Base-by-base conservation (phyloP, 2,329 filamentous ascomycete genomes). In the Hypoxylon sp. region DNA sequence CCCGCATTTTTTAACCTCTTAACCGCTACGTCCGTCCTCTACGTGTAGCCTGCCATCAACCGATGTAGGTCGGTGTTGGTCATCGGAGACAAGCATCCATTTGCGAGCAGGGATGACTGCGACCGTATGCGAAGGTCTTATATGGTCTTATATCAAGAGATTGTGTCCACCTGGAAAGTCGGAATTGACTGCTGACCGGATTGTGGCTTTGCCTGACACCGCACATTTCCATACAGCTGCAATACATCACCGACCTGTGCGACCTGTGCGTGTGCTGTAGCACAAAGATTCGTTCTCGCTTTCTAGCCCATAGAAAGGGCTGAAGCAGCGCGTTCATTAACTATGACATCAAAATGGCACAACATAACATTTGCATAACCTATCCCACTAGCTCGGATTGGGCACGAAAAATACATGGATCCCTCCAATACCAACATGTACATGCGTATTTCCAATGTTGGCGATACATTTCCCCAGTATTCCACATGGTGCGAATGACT, bases 171-270 rank as follows among this genome's bases (percentile, higher is more conserved):
- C 68, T 69, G 64, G 68, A 73, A 72, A 68, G 70, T 72, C 68
- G 70, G 72, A 44, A 59, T 71, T 72, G 63, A 68, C 70, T 72
- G 72, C 68, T 73, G 72, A 73, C 72, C 72, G 70, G 56, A 60
- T 56, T 67, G 72, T 73, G 70, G 72, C 70, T 72, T 67, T 66
- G 69, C 68, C 63, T 71, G 68, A 70, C 65, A 68, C 65, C 55
- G 53, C 63, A 63, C 66, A 42, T 63, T 60, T 46, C 6, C 31
- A 27, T 31, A 62, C 31, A 42, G 35, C 30, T 61, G 54, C 55
- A 30, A 40, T 27, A 40, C 25, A 13, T 33, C 6, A 33, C 7
- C 7, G 31, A 10, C 11, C 31, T 33, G 31, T 33, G 7, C 7
- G 31, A 10, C 11, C 31, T 33, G 31, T 33, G 7, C 2, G 7